A percentile compares a stretch with the other conserved stretches of the same genome.
phyloP scores from a whole-genome alignment of 208 protist species.

The Kentomonas sorsogonicus region DNA sequence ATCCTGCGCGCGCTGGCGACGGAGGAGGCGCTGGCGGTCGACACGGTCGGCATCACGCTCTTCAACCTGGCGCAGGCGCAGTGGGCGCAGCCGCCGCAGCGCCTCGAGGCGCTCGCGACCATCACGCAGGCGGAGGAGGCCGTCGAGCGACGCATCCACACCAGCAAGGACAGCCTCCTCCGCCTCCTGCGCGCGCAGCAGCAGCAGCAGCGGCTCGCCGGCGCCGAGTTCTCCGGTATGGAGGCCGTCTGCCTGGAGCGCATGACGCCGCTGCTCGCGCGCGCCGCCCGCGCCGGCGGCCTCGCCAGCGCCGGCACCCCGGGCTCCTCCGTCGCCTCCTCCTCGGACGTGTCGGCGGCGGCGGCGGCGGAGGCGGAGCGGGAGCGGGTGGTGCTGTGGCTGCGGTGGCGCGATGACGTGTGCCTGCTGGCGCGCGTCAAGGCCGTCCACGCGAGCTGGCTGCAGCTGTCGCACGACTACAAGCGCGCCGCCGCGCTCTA shows the following conservation, averaged over 20 bases:
- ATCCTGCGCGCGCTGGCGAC: slow-evolving; percentile 38
- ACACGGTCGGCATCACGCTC: slow-evolving; percentile 70
- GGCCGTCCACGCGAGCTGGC: slow-evolving; percentile 55
- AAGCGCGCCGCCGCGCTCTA: slow-evolving; percentile 32
- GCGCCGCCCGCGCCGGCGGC: not conserved
- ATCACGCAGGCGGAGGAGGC: slow-evolving; percentile 45
- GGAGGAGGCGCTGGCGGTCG: slow-evolving; percentile 45
- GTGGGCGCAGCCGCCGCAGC: slow-evolving; percentile 25
- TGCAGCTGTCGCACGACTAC: slow-evolving; percentile 8
- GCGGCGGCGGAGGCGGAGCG: slow-evolving; percentile 5
- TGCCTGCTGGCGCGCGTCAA: slow-evolving; percentile 56
- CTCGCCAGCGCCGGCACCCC: not conserved
- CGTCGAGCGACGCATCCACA: slow-evolving; percentile 47
- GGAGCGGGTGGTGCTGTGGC: slow-evolving; percentile 24
- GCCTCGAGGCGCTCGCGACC: slow-evolving; percentile 27
- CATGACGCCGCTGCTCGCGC: not conserved
- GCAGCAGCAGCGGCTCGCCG: no score
- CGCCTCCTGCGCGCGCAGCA: not conserved
- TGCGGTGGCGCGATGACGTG: slow-evolving; percentile 58
- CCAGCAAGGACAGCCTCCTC: slow-evolving; percentile 10
- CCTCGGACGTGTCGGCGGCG: not conserved
- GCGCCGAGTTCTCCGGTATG: no score
- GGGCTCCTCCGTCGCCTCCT: no score
- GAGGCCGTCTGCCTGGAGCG: not conserved
- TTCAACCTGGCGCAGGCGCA: slow-evolving; percentile 74